Evolutionary conservation across 345 rosid species (phyloP).

Genomic region (Gossypium rotundifolium): DNA sequence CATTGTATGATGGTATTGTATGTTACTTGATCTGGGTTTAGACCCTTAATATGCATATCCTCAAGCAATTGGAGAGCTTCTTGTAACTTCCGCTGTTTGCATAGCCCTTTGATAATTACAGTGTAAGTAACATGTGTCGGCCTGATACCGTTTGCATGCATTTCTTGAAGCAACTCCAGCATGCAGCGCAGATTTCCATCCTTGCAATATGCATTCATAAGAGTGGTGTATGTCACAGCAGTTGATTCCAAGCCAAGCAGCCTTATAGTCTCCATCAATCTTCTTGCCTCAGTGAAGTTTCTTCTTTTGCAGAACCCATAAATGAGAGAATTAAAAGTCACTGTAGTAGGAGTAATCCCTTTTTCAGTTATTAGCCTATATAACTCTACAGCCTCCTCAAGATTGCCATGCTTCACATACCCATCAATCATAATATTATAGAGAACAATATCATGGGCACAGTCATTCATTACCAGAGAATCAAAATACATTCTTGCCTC

Average conservation of each 20-base stretch:
- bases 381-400: conserved; percentile 45
- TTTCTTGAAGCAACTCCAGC: conserved; percentile 41
- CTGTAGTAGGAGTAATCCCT: conserved; percentile 30
- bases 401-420: conserved; percentile 49
- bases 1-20: conserved; percentile 9
- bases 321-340: conserved; percentile 12
- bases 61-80: conserved; percentile 7
- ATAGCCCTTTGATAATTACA: conserved; percentile 8
- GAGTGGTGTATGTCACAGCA: conserved; percentile 34
- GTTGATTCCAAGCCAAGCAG: conserved; percentile 8
- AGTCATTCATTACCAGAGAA: conserved; percentile 34
- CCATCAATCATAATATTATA: conserved; percentile 67
- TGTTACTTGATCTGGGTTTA: conserved; percentile 13
- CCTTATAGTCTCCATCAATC: conserved; percentile 3
- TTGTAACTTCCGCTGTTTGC: conserved; percentile 4
- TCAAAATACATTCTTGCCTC: conserved; percentile 57
- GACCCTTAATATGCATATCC: conserved; percentile 10
- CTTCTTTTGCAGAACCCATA: conserved; percentile 13
- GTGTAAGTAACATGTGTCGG: conserved; percentile 55
- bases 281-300: conserved; percentile 9
- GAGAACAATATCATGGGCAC: conserved; percentile 33
- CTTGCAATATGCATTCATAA: conserved; percentile 66
- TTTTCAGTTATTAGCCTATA: conserved; percentile 31
- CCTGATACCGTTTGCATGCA: conserved; percentile 34
- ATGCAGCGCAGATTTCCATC: conserved; percentile 30